Conservation (phyloP, 2,329 filamentous ascomycete species). For the Fusarium newnesense region DNA sequence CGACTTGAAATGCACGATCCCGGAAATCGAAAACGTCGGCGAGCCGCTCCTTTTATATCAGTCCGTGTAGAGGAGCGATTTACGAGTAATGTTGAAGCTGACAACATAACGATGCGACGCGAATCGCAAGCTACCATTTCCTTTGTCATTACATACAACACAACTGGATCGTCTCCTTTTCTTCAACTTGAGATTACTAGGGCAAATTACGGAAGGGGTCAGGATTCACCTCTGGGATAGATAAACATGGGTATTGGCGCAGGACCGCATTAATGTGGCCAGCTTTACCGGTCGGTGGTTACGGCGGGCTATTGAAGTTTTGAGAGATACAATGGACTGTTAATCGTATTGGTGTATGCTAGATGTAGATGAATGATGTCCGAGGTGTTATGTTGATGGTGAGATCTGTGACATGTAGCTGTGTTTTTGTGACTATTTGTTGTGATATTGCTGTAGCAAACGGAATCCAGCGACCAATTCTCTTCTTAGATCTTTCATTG, state of each 20-base stretch:
- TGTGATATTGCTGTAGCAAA: not conserved
- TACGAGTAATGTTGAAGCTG: constrained; percentile 39
- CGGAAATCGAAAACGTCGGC: constrained; percentile 97
- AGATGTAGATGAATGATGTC: constrained; percentile 19
- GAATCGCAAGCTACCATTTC: constrained; percentile 30
- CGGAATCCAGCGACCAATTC: not conserved
- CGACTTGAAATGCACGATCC: constrained; percentile 98
- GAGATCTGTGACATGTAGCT: not conserved
- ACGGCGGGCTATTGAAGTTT: constrained; percentile 31
- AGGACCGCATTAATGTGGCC: constrained; percentile 30
- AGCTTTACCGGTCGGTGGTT: constrained; percentile 30
- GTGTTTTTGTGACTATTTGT: not conserved
- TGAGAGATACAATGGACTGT: constrained; percentile 32
- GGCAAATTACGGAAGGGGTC: constrained; percentile 37
- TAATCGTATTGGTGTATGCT: constrained; percentile 38
- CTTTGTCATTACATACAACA: constrained; percentile 39
- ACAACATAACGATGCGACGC: constrained; percentile 34
- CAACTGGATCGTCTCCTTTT: constrained; percentile 39
- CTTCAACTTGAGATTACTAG: constrained; percentile 35
- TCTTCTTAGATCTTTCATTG: not conserved
- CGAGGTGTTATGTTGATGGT: not conserved
- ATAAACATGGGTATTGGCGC: constrained; percentile 37
- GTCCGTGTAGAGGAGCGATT: constrained; percentile 54
- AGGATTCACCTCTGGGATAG: constrained; percentile 37
- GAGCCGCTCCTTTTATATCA: constrained; percentile 95